These are phyloP conservation scores for Ogataea neopini DNA, from an alignment of 805 yeast genomes.

Conservation along the genomic window DNA sequence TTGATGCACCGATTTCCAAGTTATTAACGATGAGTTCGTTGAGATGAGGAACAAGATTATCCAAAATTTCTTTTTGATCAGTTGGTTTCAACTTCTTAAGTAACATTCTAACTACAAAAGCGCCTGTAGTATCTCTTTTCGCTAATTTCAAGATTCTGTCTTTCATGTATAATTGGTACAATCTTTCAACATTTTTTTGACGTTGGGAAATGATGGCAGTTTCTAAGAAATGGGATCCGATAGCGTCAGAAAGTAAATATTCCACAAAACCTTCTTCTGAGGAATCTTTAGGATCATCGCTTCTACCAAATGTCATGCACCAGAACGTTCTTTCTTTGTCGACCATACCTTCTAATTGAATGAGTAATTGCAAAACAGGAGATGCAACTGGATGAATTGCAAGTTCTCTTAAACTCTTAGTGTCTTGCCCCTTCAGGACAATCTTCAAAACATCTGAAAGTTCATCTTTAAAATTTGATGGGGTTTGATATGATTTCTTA, in stretches of 20 bases:
- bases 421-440: slow-evolving; percentile 41
- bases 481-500: slow-evolving; percentile 65
- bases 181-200: slow-evolving; percentile 65
- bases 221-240: slow-evolving; percentile 93
- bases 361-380: slow-evolving; percentile 77
- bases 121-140: slow-evolving; percentile 81
- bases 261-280: slow-evolving; percentile 82
- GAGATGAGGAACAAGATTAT: slow-evolving; percentile 66
- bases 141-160: slow-evolving; percentile 73
- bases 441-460: slow-evolving; percentile 49
- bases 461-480: slow-evolving; percentile 64
- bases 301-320: slow-evolving; percentile 59
- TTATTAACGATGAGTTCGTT: slow-evolving; percentile 62
- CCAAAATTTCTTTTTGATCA: slow-evolving; percentile 63
- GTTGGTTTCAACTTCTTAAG: slow-evolving; percentile 61
- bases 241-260: slow-evolving; percentile 77
- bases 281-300: slow-evolving; percentile 50
- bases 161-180: slow-evolving; percentile 70
- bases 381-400: slow-evolving; percentile 82
- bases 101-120: slow-evolving; percentile 72
- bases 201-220: slow-evolving; percentile 66
- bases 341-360: slow-evolving; percentile 79
- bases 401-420: slow-evolving; percentile 59
- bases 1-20: slow-evolving; percentile 64
- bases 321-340: slow-evolving; percentile 73